Percentiles rank a stretch among this genome's conserved stretches.
phyloP scores from a whole-genome alignment of 2,329 filamentous ascomycete species.

The Zasmidium citrigriseum region DNA sequence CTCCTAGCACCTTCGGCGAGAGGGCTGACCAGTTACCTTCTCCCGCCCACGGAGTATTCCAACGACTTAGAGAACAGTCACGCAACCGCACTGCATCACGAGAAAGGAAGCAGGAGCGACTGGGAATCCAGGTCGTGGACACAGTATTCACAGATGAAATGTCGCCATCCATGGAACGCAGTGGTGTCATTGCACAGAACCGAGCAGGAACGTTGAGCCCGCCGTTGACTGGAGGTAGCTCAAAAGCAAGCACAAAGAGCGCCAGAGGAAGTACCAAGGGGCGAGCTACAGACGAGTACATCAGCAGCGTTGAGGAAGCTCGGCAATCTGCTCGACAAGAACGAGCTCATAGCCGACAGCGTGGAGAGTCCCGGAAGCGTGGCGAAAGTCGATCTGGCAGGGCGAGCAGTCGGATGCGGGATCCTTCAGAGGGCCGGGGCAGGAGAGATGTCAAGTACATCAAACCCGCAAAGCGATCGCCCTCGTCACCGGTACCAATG shows the following conservation, averaged over 20 bases:
- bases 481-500: conserved; percentile 91
- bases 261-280: conserved; percentile 52
- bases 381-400: conserved; percentile 37
- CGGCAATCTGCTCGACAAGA: conserved; percentile 38
- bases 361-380: conserved; percentile 52
- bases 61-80: conserved; percentile 61
- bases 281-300: conserved; percentile 77
- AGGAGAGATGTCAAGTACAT: conserved; percentile 66
- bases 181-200: conserved; percentile 6
- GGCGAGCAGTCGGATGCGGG: conserved; percentile 43
- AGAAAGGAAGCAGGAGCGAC: conserved; percentile 74
- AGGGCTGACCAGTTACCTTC: conserved; percentile 62
- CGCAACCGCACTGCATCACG: conserved; percentile 70
- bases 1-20: conserved; percentile 11
- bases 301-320: conserved; percentile 80
- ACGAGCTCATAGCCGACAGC: conserved; percentile 44
- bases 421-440: conserved; percentile 67
- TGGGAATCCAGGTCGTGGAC: conserved; percentile 54
- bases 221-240: conserved; percentile 47
- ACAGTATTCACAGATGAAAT: conserved; percentile 35
- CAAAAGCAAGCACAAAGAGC: conserved; percentile 53
- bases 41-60: conserved; percentile 65
- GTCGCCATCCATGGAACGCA: conserved; percentile 15
- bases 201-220: conserved; percentile 7
- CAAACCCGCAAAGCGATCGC: conserved; percentile 78